Percentiles rank a stretch among this genome's conserved stretches.
These are phyloP conservation scores for Urochloa ruziziensis DNA, from an alignment of 176 grass and related monocot genomes.

Conservation along the genomic window DNA sequence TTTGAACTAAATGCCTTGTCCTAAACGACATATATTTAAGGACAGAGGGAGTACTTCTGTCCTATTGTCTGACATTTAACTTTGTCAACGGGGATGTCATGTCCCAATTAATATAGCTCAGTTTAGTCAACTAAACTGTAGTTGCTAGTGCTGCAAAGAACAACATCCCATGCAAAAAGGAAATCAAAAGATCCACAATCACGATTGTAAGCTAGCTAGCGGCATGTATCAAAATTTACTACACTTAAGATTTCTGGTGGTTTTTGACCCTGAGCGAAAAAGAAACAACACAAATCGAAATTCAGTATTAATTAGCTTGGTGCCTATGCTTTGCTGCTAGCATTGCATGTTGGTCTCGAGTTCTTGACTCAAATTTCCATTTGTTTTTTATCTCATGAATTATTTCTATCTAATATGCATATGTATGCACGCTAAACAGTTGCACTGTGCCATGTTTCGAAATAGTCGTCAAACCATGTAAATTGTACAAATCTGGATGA, in stretches of 20 bases:
- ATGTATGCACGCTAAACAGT: background rate
- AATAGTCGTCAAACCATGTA: background rate
- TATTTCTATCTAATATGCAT: background rate
- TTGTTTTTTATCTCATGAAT: background rate
- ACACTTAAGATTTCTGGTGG: background rate
- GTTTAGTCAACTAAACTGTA: constrained; percentile 33
- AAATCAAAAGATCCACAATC: background rate
- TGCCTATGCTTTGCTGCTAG: background rate
- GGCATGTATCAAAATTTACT: background rate
- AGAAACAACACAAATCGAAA: background rate
- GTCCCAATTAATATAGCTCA: background rate
- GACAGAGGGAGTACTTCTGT: background rate
- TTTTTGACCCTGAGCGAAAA: background rate
- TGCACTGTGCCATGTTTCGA: background rate
- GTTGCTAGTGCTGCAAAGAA: background rate
- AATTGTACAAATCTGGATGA: background rate
- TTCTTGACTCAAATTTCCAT: background rate
- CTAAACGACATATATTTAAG: too few species aligned
- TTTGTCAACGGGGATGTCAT: constrained; percentile 28
- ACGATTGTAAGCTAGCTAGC: too few species aligned
- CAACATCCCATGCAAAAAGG: too few species aligned
- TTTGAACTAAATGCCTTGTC: too few species aligned
- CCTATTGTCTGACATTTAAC: background rate
- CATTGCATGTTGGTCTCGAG: background rate
- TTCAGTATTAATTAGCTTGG: background rate